Evolutionary conservation across 176 grass and related monocot genomes (phyloP), one percentile per base, ranked within the genome.

Genomic region (Aegilops speltoides): DNA sequence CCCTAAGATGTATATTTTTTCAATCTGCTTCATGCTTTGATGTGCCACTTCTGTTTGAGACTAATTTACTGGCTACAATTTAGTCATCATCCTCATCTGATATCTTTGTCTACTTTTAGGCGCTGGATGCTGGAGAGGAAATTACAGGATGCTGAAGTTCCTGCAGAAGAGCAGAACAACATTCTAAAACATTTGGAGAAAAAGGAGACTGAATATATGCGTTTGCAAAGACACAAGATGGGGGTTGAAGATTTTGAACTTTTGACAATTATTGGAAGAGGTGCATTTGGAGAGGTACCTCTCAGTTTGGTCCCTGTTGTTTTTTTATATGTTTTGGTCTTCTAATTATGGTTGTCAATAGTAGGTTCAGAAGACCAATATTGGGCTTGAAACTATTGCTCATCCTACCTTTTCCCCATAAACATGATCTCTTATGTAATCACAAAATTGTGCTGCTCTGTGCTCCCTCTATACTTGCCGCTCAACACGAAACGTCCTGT

Each of bases 181-280:
- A 94, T 98, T 84, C 83, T 96, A 20, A 98, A 98, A 84, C 85
- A 96, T 88, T 93, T 99, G 71, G 97, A 99, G 89, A 96, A 93
- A 83, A 99, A 99, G 10, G 97, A 99, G 68, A 99, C 97, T 25
- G 94, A 99, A 87, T 96, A 96, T 77, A 99, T 99, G 97, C 91
- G 97, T 23, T 86, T 92, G 64, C 94, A 99, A 80, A 96, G 97
- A 90, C 94, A 99, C 81, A 99, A 96, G 88, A 96, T 99, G 92
- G 92, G 92, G 41, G 97, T 91, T 50, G 97, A 99, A 85, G 97
- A 99, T 91, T 99, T 99, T 96, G 94, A 96, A 81, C 94, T 99
- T 85, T 88, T 99, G 84, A 99, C 97, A 26, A 99, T 99, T 85
- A 99, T 99, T 76, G 97, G 97, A 82, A 94, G 97, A 89, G 97